These are phyloP conservation scores for Xylariaceae sp. DNA, from an alignment of 2,329 filamentous ascomycete genomes.

Conservation along the genomic window DNA sequence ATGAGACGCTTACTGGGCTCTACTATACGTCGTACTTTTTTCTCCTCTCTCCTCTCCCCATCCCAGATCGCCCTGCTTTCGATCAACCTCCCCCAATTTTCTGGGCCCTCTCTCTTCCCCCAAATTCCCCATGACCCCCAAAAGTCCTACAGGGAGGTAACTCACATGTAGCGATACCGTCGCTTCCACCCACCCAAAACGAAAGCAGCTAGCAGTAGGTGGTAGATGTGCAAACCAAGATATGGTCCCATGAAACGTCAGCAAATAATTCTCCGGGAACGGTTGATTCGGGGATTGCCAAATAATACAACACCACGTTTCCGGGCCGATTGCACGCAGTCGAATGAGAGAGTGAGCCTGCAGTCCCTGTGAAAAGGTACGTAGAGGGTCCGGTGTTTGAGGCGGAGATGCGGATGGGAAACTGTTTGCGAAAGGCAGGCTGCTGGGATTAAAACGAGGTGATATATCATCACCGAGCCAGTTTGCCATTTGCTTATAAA, in stretches of 20 bases:
- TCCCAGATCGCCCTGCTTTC: background rate
- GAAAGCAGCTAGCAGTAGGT: conserved; percentile 4
- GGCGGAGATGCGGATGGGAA: conserved; percentile 2
- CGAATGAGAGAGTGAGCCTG: background rate
- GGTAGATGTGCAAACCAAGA: background rate
- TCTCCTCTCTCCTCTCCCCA: background rate
- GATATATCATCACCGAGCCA: conserved; percentile 2
- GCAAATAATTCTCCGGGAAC: background rate
- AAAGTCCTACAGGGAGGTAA: background rate
- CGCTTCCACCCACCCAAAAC: background rate
- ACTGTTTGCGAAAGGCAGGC: conserved; percentile 10
- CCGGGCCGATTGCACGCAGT: conserved; percentile 3
- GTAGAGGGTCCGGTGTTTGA: background rate
- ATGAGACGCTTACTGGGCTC: background rate
- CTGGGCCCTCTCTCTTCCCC: background rate
- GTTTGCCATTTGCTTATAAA: conserved; percentile 2
- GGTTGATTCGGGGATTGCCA: conserved; percentile 5
- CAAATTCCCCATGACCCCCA: background rate
- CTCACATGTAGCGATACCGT: conserved; percentile 11
- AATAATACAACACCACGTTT: background rate
- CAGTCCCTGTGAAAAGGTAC: background rate
- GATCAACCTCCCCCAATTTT: background rate
- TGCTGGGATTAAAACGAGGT: background rate
- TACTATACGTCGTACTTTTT: background rate
- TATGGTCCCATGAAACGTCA: background rate